Conservation (phyloP, 2,329 filamentous ascomycete genomes). For the Penicillium sp. region DNA sequence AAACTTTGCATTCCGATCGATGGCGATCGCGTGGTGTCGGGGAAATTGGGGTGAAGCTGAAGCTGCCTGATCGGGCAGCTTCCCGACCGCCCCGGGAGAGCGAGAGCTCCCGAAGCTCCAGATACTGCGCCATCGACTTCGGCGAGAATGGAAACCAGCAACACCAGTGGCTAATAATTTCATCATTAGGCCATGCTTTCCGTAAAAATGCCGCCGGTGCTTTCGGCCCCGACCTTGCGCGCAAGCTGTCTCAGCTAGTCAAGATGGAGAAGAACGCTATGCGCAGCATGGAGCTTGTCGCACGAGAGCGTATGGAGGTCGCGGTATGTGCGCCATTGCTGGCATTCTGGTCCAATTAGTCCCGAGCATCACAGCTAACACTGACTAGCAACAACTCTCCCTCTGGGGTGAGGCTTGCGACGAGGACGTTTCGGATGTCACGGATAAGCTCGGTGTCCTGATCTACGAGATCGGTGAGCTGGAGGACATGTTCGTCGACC, state of each 20-base stretch:
- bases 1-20: slow-evolving; percentile 1
- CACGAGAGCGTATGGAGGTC: slow-evolving; percentile 96
- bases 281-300: slow-evolving; percentile 94
- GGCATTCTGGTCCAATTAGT: background rate
- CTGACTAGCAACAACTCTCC: slow-evolving; percentile 86
- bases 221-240: slow-evolving; percentile 79
- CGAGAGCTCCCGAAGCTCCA: background rate
- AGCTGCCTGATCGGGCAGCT: slow-evolving; percentile 13
- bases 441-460: slow-evolving; percentile 95
- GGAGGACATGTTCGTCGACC: slow-evolving; percentile 97
- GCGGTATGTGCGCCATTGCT: slow-evolving; percentile 65
- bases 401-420: slow-evolving; percentile 95
- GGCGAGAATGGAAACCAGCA: background rate
- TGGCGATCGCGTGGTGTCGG: background rate
- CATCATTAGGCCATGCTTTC: slow-evolving; percentile 61
- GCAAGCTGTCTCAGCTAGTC: slow-evolving; percentile 95
- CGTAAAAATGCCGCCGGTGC: slow-evolving; percentile 53
- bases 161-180: slow-evolving; percentile 14
- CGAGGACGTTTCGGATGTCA: slow-evolving; percentile 97
- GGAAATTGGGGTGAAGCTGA: background rate
- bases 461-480: slow-evolving; percentile 98
- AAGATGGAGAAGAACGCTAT: slow-evolving; percentile 99
- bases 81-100: background rate
- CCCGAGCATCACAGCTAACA: background rate
- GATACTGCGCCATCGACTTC: background rate